phyloP scores from a whole-genome alignment of 2,329 filamentous ascomycete genomes.

The Nemania bipapillata region DNA sequence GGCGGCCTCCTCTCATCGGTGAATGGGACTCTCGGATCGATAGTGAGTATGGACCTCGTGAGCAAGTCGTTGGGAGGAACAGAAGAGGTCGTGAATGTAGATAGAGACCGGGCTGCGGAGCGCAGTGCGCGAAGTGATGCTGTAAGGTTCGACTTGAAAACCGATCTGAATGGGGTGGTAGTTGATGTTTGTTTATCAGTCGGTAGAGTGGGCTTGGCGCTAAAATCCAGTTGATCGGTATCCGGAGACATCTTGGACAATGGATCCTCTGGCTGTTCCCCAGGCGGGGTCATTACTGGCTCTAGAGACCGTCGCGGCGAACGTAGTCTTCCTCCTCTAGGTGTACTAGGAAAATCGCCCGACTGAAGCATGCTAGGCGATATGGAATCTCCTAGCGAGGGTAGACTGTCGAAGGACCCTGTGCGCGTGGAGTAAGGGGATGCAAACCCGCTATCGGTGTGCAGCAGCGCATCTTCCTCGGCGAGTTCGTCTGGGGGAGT shows the following conservation, averaged over 20 bases:
- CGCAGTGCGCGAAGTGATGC: conserved; percentile 72
- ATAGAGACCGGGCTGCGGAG: conserved; percentile 72
- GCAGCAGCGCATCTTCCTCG: conserved; percentile 59
- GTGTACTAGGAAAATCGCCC: conserved; percentile 60
- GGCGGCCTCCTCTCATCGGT: conserved; percentile 74
- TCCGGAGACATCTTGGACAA: conserved; percentile 55
- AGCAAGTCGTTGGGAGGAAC: conserved; percentile 74
- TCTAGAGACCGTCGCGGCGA: conserved; percentile 63
- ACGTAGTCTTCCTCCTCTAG: conserved; percentile 56
- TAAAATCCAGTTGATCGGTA: conserved; percentile 61
- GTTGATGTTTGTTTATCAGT: conserved; percentile 52
- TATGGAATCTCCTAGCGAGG: conserved; percentile 67
- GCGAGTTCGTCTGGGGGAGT: conserved; percentile 68
- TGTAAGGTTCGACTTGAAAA: conserved; percentile 76
- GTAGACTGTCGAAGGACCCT: conserved; percentile 69
- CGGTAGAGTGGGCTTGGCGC: conserved; percentile 47
- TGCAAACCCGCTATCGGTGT: conserved; percentile 64
- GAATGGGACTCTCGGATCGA: conserved; percentile 73
- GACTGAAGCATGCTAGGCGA: conserved; percentile 63
- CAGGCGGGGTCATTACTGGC: conserved; percentile 66
- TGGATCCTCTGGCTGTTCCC: conserved; percentile 61
- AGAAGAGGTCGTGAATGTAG: conserved; percentile 69
- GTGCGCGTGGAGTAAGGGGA: conserved; percentile 66
- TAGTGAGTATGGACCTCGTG: conserved; percentile 73
- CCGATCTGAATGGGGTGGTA: conserved; percentile 61